Percentiles rank a stretch among this genome's conserved stretches.
These are phyloP conservation scores for Cryptococcus amylolentus DNA, from an alignment of 1,284 basidiomycete genomes.

Conservation along the genomic window DNA sequence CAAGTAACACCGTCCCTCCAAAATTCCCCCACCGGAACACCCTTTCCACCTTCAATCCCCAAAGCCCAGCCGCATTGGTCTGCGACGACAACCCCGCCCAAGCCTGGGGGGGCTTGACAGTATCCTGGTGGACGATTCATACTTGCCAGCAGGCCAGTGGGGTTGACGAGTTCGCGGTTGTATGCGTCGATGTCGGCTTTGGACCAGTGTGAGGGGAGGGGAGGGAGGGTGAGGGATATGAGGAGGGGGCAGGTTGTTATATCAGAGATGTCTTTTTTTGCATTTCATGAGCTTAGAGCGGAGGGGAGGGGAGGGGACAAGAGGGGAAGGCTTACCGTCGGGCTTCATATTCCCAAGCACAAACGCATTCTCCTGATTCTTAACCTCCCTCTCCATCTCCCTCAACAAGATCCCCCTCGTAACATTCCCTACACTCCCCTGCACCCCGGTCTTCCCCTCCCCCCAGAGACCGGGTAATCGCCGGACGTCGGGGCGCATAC, in stretches of 20 bases:
- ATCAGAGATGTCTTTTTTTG: constrained; percentile 12
- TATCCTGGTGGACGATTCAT: constrained; percentile 34
- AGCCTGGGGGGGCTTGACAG: constrained; percentile 37
- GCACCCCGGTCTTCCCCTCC: constrained; percentile 55
- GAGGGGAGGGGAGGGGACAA: too few species aligned
- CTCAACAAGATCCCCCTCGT: constrained; percentile 63
- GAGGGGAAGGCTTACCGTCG: constrained; percentile 32
- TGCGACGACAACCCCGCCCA: constrained; percentile 67
- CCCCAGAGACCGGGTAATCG: constrained; percentile 60
- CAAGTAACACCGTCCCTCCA: constrained; percentile 78
- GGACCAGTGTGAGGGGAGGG: constrained; percentile 28
- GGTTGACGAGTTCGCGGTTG: constrained; percentile 37
- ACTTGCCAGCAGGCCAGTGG: constrained; percentile 37
- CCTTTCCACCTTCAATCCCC: constrained; percentile 62
- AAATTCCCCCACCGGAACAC: constrained; percentile 61
- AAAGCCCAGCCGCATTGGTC: constrained; percentile 72
- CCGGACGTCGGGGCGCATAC: constrained; percentile 54
- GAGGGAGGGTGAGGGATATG: constrained; percentile 41
- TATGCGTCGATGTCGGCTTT: constrained; percentile 33
- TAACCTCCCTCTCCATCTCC: constrained; percentile 55
- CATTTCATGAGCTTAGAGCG: not conserved
- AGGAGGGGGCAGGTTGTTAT: constrained; percentile 39
- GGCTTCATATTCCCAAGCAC: constrained; percentile 28
- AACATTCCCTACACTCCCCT: constrained; percentile 53
- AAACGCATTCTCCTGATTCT: constrained; percentile 27